These are phyloP conservation scores for Thecamonas trahens DNA, from an alignment of 78 protist genomes.

Conservation along the genomic window DNA sequence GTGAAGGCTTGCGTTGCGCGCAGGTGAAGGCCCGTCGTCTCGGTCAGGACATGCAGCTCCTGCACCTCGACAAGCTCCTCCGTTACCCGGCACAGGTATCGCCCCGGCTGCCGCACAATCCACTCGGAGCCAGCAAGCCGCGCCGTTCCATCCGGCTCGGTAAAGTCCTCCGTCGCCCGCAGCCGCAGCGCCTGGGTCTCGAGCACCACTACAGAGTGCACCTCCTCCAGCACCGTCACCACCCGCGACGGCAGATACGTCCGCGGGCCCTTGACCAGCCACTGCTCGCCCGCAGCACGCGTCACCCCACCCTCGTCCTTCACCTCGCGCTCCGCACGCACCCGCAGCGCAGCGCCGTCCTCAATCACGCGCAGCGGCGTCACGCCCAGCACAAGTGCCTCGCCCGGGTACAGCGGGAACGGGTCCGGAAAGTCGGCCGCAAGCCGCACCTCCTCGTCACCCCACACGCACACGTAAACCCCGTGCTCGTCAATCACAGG, in stretches of 20 bases:
- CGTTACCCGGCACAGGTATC: slow-evolving; percentile 62
- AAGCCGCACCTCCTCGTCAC: slow-evolving; percentile 69
- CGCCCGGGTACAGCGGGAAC: slow-evolving; percentile 45
- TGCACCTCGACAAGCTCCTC: slow-evolving; percentile 69
- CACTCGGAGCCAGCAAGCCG: slow-evolving; percentile 80
- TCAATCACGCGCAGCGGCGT: slow-evolving; percentile 14
- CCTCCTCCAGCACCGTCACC: slow-evolving; percentile 45
- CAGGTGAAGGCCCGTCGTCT: slow-evolving; percentile 55
- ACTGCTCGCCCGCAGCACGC: slow-evolving; percentile 63
- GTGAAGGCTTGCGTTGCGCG: slow-evolving; percentile 58
- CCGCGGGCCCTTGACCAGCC: slow-evolving; percentile 63
- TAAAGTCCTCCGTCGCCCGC: slow-evolving; percentile 58
- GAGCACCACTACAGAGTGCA: slow-evolving; percentile 41
- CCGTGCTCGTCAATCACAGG: neutral
- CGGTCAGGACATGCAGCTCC: slow-evolving; percentile 68
- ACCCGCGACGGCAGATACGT: slow-evolving; percentile 70
- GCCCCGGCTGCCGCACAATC: slow-evolving; percentile 75
- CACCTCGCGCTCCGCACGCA: slow-evolving; percentile 16
- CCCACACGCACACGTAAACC: too few relatives aligned
- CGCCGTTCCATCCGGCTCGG: slow-evolving; percentile 12
- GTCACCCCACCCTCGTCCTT: slow-evolving; percentile 31
- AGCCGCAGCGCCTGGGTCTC: slow-evolving; percentile 66
- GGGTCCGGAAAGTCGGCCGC: neutral
- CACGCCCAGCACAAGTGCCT: slow-evolving; percentile 2
- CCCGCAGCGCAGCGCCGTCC: slow-evolving; percentile 21